Evolutionary conservation across 2,329 filamentous ascomycete species (phyloP).

Genomic region (Sphaerulina vaccinii): DNA sequence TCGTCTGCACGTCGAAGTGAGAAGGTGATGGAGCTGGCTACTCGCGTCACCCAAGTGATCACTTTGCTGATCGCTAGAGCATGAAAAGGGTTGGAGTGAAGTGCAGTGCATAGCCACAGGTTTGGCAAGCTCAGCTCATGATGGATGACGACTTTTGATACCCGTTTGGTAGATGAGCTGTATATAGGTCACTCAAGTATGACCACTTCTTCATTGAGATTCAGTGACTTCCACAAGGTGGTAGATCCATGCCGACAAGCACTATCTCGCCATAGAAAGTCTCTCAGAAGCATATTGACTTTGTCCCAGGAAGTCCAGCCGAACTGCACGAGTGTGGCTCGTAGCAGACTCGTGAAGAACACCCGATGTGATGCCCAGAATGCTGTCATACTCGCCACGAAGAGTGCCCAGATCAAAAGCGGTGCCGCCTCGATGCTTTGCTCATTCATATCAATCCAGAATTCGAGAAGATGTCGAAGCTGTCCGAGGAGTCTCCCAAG

Average conservation of each 20-base stretch:
- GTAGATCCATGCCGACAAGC: slow-evolving; percentile 10
- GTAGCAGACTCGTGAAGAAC: slow-evolving; percentile 9
- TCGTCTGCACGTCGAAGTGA: background rate
- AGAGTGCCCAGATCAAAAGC: slow-evolving; percentile 15
- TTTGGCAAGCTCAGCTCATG: no score
- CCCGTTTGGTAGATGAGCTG: no score
- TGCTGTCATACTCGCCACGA: slow-evolving; percentile 13
- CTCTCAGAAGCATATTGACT: background rate
- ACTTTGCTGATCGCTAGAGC: slow-evolving; percentile 7
- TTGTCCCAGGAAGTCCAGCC: background rate
- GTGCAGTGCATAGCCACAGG: no score
- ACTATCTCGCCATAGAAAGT: slow-evolving; percentile 18
- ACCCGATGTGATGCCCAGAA: slow-evolving; percentile 16
- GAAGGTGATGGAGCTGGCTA: slow-evolving; percentile 5
- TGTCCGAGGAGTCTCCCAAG: slow-evolving; percentile 14
- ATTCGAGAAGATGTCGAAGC: slow-evolving; percentile 1
- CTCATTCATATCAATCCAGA: background rate
- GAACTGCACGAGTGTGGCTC: background rate
- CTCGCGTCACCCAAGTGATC: slow-evolving; percentile 8
- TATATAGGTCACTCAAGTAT: no score
- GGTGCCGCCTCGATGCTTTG: background rate
- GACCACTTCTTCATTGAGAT: no score
- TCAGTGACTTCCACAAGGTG: slow-evolving; percentile 10
- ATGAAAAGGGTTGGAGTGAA: no score
- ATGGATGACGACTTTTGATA: no score